Evolutionary conservation across 805 yeast species (phyloP), one percentile per base, ranked within the genome.

Genomic region (Candida maris): DNA sequence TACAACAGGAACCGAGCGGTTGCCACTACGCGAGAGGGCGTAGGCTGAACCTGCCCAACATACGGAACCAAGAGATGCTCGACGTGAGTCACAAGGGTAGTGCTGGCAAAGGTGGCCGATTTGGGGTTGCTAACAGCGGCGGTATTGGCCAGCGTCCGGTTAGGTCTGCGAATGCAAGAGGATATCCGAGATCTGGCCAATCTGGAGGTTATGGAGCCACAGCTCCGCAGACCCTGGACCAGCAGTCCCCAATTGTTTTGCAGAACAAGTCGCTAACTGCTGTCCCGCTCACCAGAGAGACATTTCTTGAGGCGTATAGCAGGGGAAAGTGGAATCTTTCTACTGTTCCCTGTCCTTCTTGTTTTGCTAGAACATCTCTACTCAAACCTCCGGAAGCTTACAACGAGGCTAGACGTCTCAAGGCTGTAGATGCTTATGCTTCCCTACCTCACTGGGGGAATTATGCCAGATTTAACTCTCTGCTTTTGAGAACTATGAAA

Each of bases 311-410:
- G 44, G 68, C 69, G 2, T 79, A 79, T 49, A 70, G 69, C 30
- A 60, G 68, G 62, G 81, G 79, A 3, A 72, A 69, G 45, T 68
- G 76, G 74, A 76, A 77, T 39, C 51, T 79, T 6, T 73, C 81
- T 0, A 62, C 61, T 14, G 71, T 79, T 3, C 68, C 71, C 2
- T 62, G 77, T 34, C 91, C 91, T 0, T 58, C 70, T 0, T 73
- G 80, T 43, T 66, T 77, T 38, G 52, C 62, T 15, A 62, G 56
- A 5, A 54, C 59, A 4, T 75, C 75, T 3, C 60, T 76, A 35
- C 63, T 81, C 61, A 64, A 68, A 19, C 78, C 89, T 0, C 91
- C 91, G 0, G 76, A 70, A 16, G 65, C 75, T 30, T 68, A 68
- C 45, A 58, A 69, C 30, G 88, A 82, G 47, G 45, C 57, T 1